These are phyloP conservation scores for Rhizopogon vesiculosus DNA, from an alignment of 768 basidiomycete species.

Conservation along the genomic window DNA sequence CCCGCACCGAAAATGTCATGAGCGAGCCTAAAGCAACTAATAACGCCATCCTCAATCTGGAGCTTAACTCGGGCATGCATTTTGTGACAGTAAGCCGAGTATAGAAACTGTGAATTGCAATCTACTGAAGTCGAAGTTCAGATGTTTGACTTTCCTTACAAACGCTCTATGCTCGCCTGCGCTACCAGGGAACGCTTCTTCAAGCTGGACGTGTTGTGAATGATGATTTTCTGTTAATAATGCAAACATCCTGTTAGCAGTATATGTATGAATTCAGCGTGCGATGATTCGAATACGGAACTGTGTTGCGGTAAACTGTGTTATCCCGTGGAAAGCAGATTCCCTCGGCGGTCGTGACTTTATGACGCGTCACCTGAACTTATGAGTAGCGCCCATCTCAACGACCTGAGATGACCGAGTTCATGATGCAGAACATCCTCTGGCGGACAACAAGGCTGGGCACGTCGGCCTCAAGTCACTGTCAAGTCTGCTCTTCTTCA, in stretches of 20 bases:
- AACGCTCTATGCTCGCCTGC: slow-evolving; percentile 13
- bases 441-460: too few species aligned
- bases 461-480: too few species aligned
- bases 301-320: not conserved
- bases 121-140: not conserved
- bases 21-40: slow-evolving; percentile 38
- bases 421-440: too few species aligned
- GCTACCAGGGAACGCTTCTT: slow-evolving; percentile 19
- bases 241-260: not conserved
- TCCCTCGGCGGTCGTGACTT: too few species aligned
- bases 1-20: slow-evolving; percentile 35
- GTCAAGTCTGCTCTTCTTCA: not conserved
- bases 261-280: too few species aligned
- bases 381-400: too few species aligned
- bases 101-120: too few species aligned
- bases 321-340: not conserved
- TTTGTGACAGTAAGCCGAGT: slow-evolving; percentile 11
- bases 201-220: slow-evolving; percentile 15
- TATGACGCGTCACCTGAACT: too few species aligned
- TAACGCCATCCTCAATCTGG: slow-evolving; percentile 23
- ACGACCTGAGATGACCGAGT: too few species aligned
- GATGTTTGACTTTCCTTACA: slow-evolving; percentile 23
- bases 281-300: not conserved
- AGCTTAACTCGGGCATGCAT: slow-evolving; percentile 14
- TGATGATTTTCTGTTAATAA: not conserved